Conservation (phyloP, 169 alveolate genomes). For the Theileria annulata region DNA sequence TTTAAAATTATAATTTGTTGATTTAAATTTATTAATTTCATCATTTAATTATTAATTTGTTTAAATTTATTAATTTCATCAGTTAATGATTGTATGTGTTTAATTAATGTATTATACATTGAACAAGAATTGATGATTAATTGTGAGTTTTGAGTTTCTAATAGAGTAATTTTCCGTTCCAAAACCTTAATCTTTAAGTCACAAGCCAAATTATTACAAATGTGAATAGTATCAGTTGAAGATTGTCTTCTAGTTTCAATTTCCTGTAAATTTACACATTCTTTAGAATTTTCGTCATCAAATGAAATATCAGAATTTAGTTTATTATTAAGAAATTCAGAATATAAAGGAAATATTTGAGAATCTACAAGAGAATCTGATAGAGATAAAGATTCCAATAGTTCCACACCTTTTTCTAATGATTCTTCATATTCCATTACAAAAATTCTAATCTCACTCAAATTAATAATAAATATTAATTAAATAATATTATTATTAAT, state of each 20-base stretch:
- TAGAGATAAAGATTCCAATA: not conserved
- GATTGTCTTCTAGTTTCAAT: not conserved
- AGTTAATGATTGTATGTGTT: constrained; percentile 45
- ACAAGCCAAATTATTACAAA: constrained; percentile 8
- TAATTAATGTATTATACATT: constrained; percentile 51
- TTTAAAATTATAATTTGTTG: not conserved
- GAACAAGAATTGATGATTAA: constrained; percentile 42
- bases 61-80: not conserved
- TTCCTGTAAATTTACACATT: not conserved
- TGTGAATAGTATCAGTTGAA: not conserved
- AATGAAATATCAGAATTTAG: too few species aligned
- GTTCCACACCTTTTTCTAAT: constrained; percentile 16
- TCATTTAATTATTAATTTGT: not conserved
- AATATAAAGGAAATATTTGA: too few species aligned
- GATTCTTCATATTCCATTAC: constrained; percentile 39
- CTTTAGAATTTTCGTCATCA: too few species aligned
- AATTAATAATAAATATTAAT: constrained; percentile 16
- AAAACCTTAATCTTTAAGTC: constrained; percentile 7
- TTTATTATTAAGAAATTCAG: too few species aligned
- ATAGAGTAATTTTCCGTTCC: constrained; percentile 35
- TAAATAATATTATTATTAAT: too few species aligned
- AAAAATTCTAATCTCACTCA: constrained; percentile 26
- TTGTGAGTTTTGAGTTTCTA: constrained; percentile 59
- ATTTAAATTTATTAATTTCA: not conserved
- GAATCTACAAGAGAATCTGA: too few species aligned